Percentiles rank a stretch among this genome's conserved stretches.
These are phyloP conservation scores for Eucalyptus polyanthemos DNA, from an alignment of 345 rosid species.

Conservation along the genomic window DNA sequence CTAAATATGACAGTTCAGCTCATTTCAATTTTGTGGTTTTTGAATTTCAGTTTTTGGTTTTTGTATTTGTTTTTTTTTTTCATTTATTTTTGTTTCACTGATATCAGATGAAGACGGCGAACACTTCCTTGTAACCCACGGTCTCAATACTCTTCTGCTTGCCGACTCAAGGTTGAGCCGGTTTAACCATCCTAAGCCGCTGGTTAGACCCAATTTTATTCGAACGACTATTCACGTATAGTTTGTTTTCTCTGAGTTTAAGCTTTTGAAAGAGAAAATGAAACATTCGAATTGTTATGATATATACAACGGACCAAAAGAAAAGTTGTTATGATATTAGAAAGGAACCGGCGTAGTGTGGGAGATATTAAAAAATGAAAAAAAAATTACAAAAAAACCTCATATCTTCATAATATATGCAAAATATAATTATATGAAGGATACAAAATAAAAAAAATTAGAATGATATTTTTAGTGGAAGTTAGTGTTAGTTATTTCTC, in stretches of 20 bases:
- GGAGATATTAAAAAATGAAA: not conserved
- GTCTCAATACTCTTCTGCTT: not conserved
- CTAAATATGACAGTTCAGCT: accelerated
- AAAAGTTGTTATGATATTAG: no score
- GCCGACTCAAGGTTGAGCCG: not conserved
- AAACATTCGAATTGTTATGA: no score
- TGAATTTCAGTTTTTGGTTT: accelerated
- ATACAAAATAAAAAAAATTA: not conserved
- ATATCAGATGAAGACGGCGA: not conserved
- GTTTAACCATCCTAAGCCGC: not conserved
- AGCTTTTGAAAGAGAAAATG: not conserved
- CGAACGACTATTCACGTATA: not conserved
- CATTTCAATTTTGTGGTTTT: no score
- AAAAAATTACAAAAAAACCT: not conserved
- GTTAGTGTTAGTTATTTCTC: not conserved
- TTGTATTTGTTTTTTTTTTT: accelerated
- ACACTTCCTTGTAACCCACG: not conserved
- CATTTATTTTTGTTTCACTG: no score
- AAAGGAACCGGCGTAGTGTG: no score
- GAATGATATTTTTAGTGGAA: not conserved
- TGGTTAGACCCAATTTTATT: not conserved
- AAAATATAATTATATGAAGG: not conserved
- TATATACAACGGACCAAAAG: no score
- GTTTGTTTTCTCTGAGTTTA: no score
- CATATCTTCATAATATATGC: not conserved